Conservation (phyloP, 208 protist species). For the Porcisia deanei region DNA sequence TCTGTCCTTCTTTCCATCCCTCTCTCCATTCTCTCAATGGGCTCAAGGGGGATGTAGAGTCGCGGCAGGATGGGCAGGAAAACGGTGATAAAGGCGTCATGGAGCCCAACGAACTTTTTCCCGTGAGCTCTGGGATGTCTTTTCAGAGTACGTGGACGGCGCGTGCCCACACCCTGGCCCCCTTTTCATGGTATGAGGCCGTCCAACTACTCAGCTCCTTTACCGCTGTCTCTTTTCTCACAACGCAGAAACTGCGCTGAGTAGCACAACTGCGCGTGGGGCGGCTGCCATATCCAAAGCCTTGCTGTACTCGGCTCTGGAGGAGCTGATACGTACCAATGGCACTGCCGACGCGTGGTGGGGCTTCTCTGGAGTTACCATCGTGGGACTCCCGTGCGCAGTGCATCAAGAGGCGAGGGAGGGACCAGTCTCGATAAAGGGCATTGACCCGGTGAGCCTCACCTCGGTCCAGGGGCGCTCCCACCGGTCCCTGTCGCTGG, state of each 20-base stretch:
- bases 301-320: background rate
- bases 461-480: background rate
- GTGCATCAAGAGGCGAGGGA: background rate
- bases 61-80: background rate
- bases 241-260: background rate
- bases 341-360: slow-evolving; percentile 13
- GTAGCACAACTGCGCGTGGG: background rate
- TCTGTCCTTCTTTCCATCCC: background rate
- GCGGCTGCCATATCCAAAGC: background rate
- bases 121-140: background rate
- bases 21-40: background rate
- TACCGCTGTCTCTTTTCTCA: slow-evolving; percentile 1
- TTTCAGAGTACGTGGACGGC: background rate
- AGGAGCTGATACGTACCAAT: background rate
- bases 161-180: background rate
- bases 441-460: background rate
- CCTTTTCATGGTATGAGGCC: slow-evolving; percentile 4
- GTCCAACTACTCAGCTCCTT: slow-evolving; percentile 10
- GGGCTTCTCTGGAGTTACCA: slow-evolving; percentile 4
- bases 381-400: background rate
- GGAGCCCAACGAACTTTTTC: background rate
- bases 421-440: background rate
- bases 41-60: background rate
- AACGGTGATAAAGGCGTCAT: background rate
- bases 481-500: background rate